Conservation (phyloP, 1,139 yeast genomes). For the Protomyces lactucae-debilis region DNA sequence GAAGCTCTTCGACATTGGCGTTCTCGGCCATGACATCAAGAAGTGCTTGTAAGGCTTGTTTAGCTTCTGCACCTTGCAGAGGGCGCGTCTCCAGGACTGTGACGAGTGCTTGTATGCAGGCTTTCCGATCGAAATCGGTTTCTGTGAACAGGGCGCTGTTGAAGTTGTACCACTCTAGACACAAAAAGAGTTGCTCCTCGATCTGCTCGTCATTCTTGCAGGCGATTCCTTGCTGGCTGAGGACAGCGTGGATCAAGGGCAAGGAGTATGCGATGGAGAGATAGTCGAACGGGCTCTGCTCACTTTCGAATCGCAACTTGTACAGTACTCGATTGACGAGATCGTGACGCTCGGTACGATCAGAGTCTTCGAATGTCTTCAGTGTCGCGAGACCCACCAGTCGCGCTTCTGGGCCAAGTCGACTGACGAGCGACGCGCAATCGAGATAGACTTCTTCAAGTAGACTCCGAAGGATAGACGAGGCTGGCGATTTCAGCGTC, state of each 20-base stretch:
- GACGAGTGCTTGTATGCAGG: conserved; percentile 58
- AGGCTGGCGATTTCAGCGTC: conserved; percentile 19
- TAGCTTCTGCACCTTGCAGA: conserved; percentile 70
- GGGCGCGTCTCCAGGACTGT: conserved; percentile 62
- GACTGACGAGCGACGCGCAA: conserved; percentile 40
- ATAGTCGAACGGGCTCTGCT: conserved; percentile 65
- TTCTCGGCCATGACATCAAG: conserved; percentile 69
- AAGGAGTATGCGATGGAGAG: conserved; percentile 65
- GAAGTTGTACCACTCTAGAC: conserved; percentile 67
- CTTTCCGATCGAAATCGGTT: conserved; percentile 61
- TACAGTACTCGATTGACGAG: conserved; percentile 64
- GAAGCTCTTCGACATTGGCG: conserved; percentile 54
- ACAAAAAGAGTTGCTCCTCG: conserved; percentile 77
- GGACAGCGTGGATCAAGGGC: conserved; percentile 61
- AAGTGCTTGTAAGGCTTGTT: conserved; percentile 72
- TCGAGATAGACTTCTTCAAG: conserved; percentile 37
- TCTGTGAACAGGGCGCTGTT: conserved; percentile 69
- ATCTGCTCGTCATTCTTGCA: conserved; percentile 59
- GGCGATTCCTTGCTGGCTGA: conserved; percentile 28
- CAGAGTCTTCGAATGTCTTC: conserved; percentile 45
- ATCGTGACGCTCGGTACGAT: conserved; percentile 49
- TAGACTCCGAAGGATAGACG: conserved; percentile 41
- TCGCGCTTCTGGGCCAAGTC: conserved; percentile 50
- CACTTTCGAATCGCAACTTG: conserved; percentile 68
- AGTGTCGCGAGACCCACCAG: conserved; percentile 66